A percentile compares a stretch with the other conserved stretches of the same genome.
These are phyloP conservation scores for Pythium aquatile DNA, from an alignment of 352 stramenopile genomes.

Conservation along the genomic window DNA sequence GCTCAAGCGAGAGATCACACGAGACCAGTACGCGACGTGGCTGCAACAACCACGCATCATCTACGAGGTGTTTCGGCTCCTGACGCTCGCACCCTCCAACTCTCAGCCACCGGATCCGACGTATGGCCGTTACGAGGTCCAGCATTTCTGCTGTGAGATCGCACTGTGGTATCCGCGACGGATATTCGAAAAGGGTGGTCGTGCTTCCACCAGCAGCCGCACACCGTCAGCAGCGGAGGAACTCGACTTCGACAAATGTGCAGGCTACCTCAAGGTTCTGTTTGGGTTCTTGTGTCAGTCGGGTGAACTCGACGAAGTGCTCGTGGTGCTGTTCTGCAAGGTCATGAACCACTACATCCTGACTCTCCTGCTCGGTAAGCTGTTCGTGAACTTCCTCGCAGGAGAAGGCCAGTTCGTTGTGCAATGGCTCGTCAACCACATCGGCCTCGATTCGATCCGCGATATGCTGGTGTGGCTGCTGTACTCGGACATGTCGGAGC, in stretches of 20 bases:
- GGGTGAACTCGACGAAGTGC: slow-evolving; percentile 66
- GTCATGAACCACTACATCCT: slow-evolving; percentile 83
- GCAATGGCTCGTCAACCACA: slow-evolving; percentile 76
- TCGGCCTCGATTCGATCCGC: slow-evolving; percentile 81
- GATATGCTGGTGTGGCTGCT: slow-evolving; percentile 83
- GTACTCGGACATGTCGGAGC: slow-evolving; percentile 80
- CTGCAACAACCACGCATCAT: slow-evolving; percentile 80
- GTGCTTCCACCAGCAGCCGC: neutral
- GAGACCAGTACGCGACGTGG: slow-evolving; percentile 72
- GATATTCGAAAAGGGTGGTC: slow-evolving; percentile 63
- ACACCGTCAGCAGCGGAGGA: slow-evolving; percentile 35
- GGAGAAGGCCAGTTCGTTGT: slow-evolving; percentile 69
- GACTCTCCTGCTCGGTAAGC: slow-evolving; percentile 59
- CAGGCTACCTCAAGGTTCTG: slow-evolving; percentile 76
- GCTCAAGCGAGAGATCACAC: slow-evolving; percentile 74
- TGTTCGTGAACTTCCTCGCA: slow-evolving; percentile 69
- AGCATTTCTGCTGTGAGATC: slow-evolving; percentile 85
- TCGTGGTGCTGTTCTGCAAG: slow-evolving; percentile 86
- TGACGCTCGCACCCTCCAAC: slow-evolving; percentile 48
- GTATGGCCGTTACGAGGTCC: slow-evolving; percentile 82
- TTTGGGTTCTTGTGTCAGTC: slow-evolving; percentile 80
- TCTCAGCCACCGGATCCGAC: slow-evolving; percentile 49
- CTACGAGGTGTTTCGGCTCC: slow-evolving; percentile 73
- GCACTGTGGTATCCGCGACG: slow-evolving; percentile 70
- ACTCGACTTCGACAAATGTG: slow-evolving; percentile 50